Percentiles rank a stretch among this genome's conserved stretches.
These are phyloP conservation scores for Pisolithus microcarpus DNA, from an alignment of 768 basidiomycete genomes.

Conservation along the genomic window DNA sequence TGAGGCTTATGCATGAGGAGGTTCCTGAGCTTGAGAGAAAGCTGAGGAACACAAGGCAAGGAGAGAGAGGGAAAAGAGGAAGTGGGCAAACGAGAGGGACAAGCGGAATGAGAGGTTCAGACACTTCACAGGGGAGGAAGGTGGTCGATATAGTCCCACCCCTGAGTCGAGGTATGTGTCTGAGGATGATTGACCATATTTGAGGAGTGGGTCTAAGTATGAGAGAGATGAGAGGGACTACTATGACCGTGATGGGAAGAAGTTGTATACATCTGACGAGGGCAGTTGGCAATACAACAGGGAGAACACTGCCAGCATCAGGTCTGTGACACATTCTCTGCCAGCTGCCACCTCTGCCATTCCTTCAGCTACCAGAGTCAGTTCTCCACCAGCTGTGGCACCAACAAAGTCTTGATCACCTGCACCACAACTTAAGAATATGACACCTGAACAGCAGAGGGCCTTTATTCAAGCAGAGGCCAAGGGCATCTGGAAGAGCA, in stretches of 20 bases:
- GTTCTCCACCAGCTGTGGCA: too few relatives aligned
- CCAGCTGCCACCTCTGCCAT: too few relatives aligned
- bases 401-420: too few relatives aligned
- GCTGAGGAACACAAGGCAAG: too few relatives aligned
- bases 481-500: constrained; percentile 71
- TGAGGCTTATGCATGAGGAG: too few relatives aligned
- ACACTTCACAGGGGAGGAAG: constrained; percentile 47
- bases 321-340: too few relatives aligned
- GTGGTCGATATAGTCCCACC: constrained; percentile 23
- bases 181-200: constrained; percentile 48
- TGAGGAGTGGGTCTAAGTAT: too few relatives aligned
- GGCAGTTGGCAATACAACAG: constrained; percentile 33
- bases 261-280: constrained; percentile 23
- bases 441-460: constrained; percentile 79
- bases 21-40: too few relatives aligned
- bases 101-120: constrained; percentile 76
- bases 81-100: too few relatives aligned
- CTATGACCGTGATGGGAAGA: constrained; percentile 15
- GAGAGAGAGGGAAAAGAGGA: too few relatives aligned
- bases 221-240: constrained; percentile 34
- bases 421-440: constrained; percentile 58
- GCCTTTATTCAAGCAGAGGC: constrained; percentile 77
- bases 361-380: too few relatives aligned
- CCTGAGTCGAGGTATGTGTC: constrained; percentile 30
- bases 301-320: too few relatives aligned